Evolutionary conservation across 441 rosid genomes (phyloP), one percentile per base, ranked within the genome.

Genomic region (Brassica hybrid): DNA sequence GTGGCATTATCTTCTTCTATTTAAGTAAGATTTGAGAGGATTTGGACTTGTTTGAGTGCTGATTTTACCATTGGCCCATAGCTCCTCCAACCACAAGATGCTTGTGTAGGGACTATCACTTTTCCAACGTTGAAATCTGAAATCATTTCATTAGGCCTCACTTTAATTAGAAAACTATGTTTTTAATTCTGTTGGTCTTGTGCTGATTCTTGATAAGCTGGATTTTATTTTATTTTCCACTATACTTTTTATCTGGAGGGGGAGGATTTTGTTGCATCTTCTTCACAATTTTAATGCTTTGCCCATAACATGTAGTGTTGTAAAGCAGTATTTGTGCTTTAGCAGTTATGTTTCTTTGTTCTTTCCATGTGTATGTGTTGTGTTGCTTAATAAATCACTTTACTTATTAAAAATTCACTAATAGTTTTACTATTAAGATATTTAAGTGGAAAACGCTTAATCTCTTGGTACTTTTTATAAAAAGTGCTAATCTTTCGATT

Each of bases 71-170:
- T 21, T 65, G 38, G 80, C 59, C 36, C 63, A 45, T 45, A 45
- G 16, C 16, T 45, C 52, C 52, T 45, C 52, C 56, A 68, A 74
- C 45, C 64, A 69, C 65, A 68, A 62, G 61, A 74, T 79, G 62
- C 62, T 69, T 52, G 71, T 72, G 75, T 79, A 68, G 75, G 78
- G 69, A 72, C 73, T 9, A n/a, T 38, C 54, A 71, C 72, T 71
- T 77, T 62, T 69, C 61, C 64, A 69, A 69, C 30, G 23, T 21
- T 62, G 65, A 12, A 38, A 36, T 50, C 56, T 50, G 14, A 52
- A 62, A 36, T 54, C 12, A 63, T 70, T 69, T 14, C n/a, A 50
- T 76, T 52, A 34, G 75, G 75, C 36, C 63, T 50, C 64, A 76
- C 69, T 60, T 61, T n/a, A 5, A 30, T 17, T 41, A 54, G 11